Evolutionary conservation across 192 early-diverging fungal species (phyloP).

Genomic region (Ambispora gerdemannii): DNA sequence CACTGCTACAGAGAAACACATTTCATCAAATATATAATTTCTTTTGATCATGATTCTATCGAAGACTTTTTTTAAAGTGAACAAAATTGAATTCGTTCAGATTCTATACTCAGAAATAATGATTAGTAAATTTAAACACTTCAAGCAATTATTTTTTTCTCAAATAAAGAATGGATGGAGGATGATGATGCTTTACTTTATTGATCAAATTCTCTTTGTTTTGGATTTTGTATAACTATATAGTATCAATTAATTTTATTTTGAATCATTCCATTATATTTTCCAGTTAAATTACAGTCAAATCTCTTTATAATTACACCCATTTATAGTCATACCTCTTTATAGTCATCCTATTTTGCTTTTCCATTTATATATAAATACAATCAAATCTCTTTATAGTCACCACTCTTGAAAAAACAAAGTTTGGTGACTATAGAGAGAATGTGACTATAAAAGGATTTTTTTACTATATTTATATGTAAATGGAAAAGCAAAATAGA

Average conservation of each 20-base stretch:
- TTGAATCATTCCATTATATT: neutral
- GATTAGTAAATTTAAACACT: slow-evolving; percentile 6
- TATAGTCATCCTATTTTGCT: no score
- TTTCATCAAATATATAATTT: slow-evolving; percentile 12
- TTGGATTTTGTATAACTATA: neutral
- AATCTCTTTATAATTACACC: no score
- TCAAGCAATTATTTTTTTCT: neutral
- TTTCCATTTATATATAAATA: no score
- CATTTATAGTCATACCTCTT: no score
- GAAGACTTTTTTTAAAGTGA: slow-evolving; percentile 2
- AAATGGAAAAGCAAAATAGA: no score
- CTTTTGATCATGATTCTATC: neutral
- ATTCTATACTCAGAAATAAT: slow-evolving; percentile 3
- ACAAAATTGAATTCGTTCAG: neutral
- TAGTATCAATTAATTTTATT: slow-evolving; percentile 1
- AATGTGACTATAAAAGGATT: no score
- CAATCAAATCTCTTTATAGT: no score
- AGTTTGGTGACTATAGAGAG: no score
- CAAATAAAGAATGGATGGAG: neutral
- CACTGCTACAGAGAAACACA: slow-evolving; percentile 10
- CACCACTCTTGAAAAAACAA: no score
- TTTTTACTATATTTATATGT: no score
- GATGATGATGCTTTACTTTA: neutral
- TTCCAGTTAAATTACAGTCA: no score
- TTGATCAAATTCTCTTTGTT: neutral